Percentiles rank a stretch among this genome's conserved stretches.
These are phyloP conservation scores for Verticillium klebahnii DNA, from an alignment of 2,329 filamentous ascomycete genomes.

Conservation along the genomic window DNA sequence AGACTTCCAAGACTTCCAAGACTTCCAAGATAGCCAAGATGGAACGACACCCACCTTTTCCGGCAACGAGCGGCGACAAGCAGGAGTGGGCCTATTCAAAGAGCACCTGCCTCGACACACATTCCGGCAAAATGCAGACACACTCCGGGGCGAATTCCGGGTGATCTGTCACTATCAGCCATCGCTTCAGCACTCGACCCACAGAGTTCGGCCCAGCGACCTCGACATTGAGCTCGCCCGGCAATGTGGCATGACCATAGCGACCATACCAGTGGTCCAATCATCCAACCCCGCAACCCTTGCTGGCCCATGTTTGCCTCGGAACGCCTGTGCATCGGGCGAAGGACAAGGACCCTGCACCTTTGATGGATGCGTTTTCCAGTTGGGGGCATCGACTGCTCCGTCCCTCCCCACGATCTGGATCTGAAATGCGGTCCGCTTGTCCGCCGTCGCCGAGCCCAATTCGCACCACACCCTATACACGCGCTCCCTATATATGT, in stretches of 20 bases:
- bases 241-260: not conserved
- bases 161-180: not conserved
- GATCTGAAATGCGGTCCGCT: conserved; percentile 2
- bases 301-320: not conserved
- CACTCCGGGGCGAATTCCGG: not conserved
- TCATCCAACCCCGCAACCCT: not conserved
- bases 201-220: not conserved
- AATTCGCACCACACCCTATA: not conserved
- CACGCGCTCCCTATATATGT: not conserved
- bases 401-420: not conserved
- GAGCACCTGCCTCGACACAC: not conserved
- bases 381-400: not conserved
- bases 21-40: not conserved
- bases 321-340: not conserved
- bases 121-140: conserved; percentile 1
- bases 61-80: not conserved
- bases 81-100: not conserved
- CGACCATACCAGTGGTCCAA: too few relatives aligned
- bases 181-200: not conserved
- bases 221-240: not conserved
- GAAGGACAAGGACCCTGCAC: not conserved
- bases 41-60: not conserved
- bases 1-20: not conserved
- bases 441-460: conserved; percentile 1
- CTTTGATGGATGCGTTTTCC: conserved; percentile 1